Base-by-base conservation (phyloP, 1,284 basidiomycete genomes). In the Caloboletus inedulis region DNA sequence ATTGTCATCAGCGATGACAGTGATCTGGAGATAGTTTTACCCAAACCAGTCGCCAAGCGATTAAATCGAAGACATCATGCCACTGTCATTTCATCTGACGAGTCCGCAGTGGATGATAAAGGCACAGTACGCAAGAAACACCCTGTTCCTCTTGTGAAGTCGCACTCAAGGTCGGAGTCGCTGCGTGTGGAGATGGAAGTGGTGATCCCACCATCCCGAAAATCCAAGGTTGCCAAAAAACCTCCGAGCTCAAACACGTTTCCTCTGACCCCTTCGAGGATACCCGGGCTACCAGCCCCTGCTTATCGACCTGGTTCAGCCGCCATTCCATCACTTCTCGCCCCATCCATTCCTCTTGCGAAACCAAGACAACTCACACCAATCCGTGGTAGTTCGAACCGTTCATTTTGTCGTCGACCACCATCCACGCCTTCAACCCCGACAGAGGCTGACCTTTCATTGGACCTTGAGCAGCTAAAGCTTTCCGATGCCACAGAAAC, bases 321-420 rank as follows among this genome's bases (percentile, higher is more conserved):
- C 1, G 9, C 42, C 34, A 7, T 47, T 16, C 52, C 55, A 18
- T 33, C 56, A 19, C 21, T 40, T 39, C 47, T 63, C 21, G 43
- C 34, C 7, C 56, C 50, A 29, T 52, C 55, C 52, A 51, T 72
- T 30, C 73, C 75, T 43, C 49, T 66, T 44, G 54, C 69, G 29
- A 81, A 76, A 55, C 62, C 74, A 14, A 79, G 84, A 21, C 78
- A 76, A 58, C 74, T 87, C n/a, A 89, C 87, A 6, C 87, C 86
- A 9, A 84, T 87, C 49, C 78, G 80, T n/a, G 69, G 72, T 27
- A 62, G 66, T 43, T 56, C 66, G 3, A 72, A 69, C 30, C 70
- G 72, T 25, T 61, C 73, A n/a, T 64, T 70, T 55, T 75, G 76
- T 34, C 73, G 68, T 36, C 59, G 36, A 16, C 48, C 75, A 69